Evolutionary conservation across 1,284 basidiomycete species (phyloP), one percentile per base, ranked within the genome.

Genomic region (Taiwanofungus camphoratus): DNA sequence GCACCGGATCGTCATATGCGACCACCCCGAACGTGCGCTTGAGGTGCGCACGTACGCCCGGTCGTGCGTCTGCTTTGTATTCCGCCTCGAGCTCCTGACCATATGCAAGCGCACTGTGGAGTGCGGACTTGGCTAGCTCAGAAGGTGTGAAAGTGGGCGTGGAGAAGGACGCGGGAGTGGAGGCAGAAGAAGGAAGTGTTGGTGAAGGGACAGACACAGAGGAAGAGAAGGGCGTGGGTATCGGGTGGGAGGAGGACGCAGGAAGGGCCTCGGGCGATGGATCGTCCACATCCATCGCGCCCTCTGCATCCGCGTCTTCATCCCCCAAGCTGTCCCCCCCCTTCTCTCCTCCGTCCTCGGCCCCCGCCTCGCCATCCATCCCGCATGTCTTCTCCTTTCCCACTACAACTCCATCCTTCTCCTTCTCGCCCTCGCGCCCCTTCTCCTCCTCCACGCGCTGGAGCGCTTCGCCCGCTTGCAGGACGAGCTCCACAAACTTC

Each of bases 401-500:
- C 52, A 56, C 27, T 45, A 49, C 40, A 58, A 60, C 40, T 57
- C 36, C 18, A n/a, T n/a, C 39, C 55, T 23, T 51, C 47, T 52
- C 60, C 34, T 46, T 49, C 49, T 64, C 67, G 33, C 61, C 63
- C 24, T 59, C 64, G 42, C 70, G 69, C n/a, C n/a, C n/a, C n/a
- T n/a, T n/a, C n/a, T n/a, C n/a, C n/a, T n/a, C n/a, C n/a, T n/a
- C n/a, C 66, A 77, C 73, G 53, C 64, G 70, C 64, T 80, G 77
- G 62, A 77, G 73, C 49, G 83, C 66, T 46, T 82, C 83, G 11
- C 77, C 73, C 5, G 84, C 78, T 47, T 77, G 74, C 50, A 90
- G 57, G 11, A 87, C 75, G 23, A 89, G 71, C 60, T 92, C 89
- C 32, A 92, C 77, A 54, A 92, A 90, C 61, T 85, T 87, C 50